phyloP scores from a whole-genome alignment of 2,329 filamentous ascomycete species.

The Elsinoe batatas region DNA sequence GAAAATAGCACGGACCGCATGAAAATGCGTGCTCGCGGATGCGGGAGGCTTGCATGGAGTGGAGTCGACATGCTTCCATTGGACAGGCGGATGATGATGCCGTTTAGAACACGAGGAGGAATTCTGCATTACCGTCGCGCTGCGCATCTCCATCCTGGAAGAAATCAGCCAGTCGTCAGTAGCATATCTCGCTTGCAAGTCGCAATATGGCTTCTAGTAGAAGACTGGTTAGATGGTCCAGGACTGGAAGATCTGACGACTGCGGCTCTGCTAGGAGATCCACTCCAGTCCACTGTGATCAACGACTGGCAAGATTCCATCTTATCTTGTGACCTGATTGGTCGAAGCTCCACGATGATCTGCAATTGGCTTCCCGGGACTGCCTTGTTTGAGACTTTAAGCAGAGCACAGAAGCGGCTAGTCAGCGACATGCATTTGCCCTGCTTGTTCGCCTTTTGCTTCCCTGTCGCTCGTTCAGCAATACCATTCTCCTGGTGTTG shows the following conservation, averaged over 20 bases:
- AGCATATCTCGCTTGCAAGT: not conserved
- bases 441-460: not conserved
- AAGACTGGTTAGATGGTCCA: not conserved
- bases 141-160: not conserved
- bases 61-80: not conserved
- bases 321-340: too few relatives aligned
- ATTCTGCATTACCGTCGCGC: not conserved
- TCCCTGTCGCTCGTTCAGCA: not conserved
- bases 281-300: not conserved
- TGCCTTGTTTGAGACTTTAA: constrained; percentile 6
- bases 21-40: not conserved
- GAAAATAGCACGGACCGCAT: constrained; percentile 2
- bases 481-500: not conserved
- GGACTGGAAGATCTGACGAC: not conserved
- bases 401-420: constrained; percentile 1
- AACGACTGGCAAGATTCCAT: not conserved
- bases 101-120: not conserved
- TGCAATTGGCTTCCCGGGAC: not conserved
- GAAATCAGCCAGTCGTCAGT: not conserved
- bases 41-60: not conserved
- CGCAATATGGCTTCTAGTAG: not conserved
- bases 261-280: not conserved
- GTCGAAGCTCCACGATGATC: not conserved
- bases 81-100: not conserved
- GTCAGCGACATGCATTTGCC: constrained; percentile 11